Evolutionary conservation across 1,284 basidiomycete species (phyloP).

Genomic region (Boletus smithii): DNA sequence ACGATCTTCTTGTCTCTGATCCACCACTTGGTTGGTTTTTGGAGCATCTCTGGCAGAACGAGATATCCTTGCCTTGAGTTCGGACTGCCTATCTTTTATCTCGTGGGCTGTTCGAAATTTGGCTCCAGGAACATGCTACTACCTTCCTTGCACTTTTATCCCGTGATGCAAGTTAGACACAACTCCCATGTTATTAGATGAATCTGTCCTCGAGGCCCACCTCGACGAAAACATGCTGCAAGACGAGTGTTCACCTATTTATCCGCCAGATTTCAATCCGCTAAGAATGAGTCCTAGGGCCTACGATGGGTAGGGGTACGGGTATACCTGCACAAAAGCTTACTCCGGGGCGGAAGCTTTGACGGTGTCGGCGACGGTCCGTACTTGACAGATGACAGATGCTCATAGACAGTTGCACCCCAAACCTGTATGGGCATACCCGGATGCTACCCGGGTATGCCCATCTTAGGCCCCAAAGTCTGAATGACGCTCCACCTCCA

Average conservation of each 20-base stretch:
- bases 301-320: too few species aligned
- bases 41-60: constrained; percentile 61
- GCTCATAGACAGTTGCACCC: too few species aligned
- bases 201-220: constrained; percentile 25
- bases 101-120: constrained; percentile 73
- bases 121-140: constrained; percentile 58
- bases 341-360: too few species aligned
- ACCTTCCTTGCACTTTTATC: background rate
- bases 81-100: constrained; percentile 47
- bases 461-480: too few species aligned
- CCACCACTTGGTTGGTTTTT: constrained; percentile 35
- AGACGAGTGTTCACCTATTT: constrained; percentile 20
- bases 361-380: too few species aligned
- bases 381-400: too few species aligned
- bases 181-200: constrained; percentile 11
- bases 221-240: constrained; percentile 20
- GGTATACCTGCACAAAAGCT: too few species aligned
- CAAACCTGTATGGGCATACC: too few species aligned
- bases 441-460: too few species aligned
- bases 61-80: constrained; percentile 73
- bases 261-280: background rate
- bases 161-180: constrained; percentile 6
- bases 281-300: too few species aligned
- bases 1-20: constrained; percentile 71
- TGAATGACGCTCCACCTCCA: background rate